Conservation (phyloP, 2,329 filamentous ascomycete species). For the Penicillium sp. region DNA sequence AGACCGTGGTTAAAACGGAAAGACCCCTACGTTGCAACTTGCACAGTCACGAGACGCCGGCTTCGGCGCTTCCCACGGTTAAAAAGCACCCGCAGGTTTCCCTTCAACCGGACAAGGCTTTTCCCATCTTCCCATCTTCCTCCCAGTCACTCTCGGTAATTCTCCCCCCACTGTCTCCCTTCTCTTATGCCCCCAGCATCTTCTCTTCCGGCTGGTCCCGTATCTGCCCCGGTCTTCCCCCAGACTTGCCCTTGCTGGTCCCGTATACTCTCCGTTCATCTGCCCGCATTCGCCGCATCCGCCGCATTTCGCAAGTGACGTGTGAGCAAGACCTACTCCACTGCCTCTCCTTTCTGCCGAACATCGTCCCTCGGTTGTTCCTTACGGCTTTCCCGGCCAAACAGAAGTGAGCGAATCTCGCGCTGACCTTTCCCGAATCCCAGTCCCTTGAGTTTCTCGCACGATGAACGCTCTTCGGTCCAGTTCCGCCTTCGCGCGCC, state of each 20-base stretch:
- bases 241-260: slow-evolving; percentile 7
- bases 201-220: slow-evolving; percentile 28
- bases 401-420: slow-evolving; percentile 20
- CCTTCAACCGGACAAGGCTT: slow-evolving; percentile 29
- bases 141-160: slow-evolving; percentile 21
- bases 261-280: not conserved
- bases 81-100: not conserved
- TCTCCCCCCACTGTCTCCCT: slow-evolving; percentile 13
- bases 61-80: slow-evolving; percentile 32
- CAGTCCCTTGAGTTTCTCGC: not conserved
- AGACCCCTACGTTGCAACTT: not conserved
- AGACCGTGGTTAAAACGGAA: not conserved
- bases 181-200: not conserved
- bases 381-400: slow-evolving; percentile 21
- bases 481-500: slow-evolving; percentile 45
- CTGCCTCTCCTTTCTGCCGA: slow-evolving; percentile 42
- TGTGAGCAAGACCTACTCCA: slow-evolving; percentile 27
- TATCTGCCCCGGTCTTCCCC: slow-evolving; percentile 19
- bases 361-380: slow-evolving; percentile 38
- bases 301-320: not conserved
- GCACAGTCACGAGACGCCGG: slow-evolving; percentile 26
- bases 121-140: slow-evolving; percentile 22
- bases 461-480: slow-evolving; percentile 44
- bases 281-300: slow-evolving; percentile 1
- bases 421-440: slow-evolving; percentile 23